Percentiles rank a stretch among this genome's conserved stretches.
These are phyloP conservation scores for Cutaneotrichosporon sp. DNA, from an alignment of 1,284 basidiomycete genomes.

Conservation along the genomic window DNA sequence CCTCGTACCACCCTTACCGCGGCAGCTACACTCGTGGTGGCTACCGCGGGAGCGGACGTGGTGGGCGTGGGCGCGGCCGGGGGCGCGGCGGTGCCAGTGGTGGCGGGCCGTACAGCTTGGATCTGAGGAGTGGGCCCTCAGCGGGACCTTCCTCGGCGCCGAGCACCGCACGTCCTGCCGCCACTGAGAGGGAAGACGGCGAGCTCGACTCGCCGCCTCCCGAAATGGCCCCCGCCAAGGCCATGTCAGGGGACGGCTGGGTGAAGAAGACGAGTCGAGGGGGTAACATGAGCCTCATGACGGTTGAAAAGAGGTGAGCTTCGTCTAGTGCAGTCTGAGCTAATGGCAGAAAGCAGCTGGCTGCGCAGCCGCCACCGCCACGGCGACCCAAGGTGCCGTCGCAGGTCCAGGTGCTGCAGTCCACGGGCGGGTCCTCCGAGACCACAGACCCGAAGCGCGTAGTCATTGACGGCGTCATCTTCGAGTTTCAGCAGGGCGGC, in stretches of 20 bases:
- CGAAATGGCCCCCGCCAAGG: neutral
- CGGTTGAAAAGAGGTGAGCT: constrained; percentile 41
- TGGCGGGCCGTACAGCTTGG: constrained; percentile 3
- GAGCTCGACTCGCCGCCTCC: constrained; percentile 8
- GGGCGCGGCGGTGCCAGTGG: too few relatives aligned
- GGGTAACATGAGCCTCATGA: constrained; percentile 49
- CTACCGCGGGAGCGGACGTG: neutral
- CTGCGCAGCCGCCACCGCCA: constrained; percentile 14
- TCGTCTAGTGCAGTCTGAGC: neutral
- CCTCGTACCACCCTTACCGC: constrained; percentile 35
- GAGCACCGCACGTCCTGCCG: neutral
- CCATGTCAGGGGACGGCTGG: constrained; percentile 20
- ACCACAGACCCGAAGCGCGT: constrained; percentile 38
- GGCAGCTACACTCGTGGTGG: constrained; percentile 14
- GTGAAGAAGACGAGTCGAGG: constrained; percentile 37
- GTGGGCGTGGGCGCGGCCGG: constrained; percentile 7
- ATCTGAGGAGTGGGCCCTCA: neutral
- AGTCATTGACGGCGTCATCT: constrained; percentile 52
- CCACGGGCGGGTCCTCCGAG: constrained; percentile 11
- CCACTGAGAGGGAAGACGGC: constrained; percentile 10
- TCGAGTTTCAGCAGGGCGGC: constrained; percentile 52
- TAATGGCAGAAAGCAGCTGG: constrained; percentile 20
- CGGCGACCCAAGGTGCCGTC: constrained; percentile 22
- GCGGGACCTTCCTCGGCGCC: neutral
- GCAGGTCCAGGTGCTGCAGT: constrained; percentile 31